A percentile compares a stretch with the other conserved stretches of the same genome.
Conservation (phyloP, 495 filamentous ascomycete species). For the Bacidia rubella region DNA sequence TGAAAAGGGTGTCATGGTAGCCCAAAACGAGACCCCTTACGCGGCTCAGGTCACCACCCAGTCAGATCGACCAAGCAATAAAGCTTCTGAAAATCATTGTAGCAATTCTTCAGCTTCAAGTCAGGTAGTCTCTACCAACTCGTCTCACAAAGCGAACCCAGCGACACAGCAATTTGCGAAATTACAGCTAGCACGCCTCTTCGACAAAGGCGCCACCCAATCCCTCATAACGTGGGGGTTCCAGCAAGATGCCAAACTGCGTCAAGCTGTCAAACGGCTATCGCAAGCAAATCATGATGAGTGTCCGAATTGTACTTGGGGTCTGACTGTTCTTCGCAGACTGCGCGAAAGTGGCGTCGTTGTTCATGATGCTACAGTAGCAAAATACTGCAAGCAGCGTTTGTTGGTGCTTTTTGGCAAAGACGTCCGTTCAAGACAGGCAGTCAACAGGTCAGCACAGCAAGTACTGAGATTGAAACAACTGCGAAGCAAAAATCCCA, state of each 20-base stretch:
- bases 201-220: conserved; percentile 32
- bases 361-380: conserved; percentile 26
- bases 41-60: not conserved
- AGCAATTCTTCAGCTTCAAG: too few species aligned
- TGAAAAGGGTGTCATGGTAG: not conserved
- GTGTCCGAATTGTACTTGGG: conserved; percentile 30
- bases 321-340: conserved; percentile 36
- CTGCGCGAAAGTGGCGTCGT: conserved; percentile 33
- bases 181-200: conserved; percentile 30
- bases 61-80: not conserved
- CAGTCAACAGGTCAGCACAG: not conserved
- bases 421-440: not conserved
- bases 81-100: not conserved
- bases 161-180: not conserved
- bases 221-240: conserved; percentile 50
- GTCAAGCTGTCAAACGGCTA: not conserved
- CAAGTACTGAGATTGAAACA: not conserved
- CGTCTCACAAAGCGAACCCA: too few species aligned
- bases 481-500: not conserved
- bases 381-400: conserved; percentile 33
- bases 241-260: conserved; percentile 24
- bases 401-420: conserved; percentile 36
- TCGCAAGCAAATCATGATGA: not conserved
- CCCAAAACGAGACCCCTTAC: not conserved
- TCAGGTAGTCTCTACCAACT: too few species aligned